These are phyloP conservation scores for Penicillium hordei DNA, from an alignment of 2,329 filamentous ascomycete species.

Conservation along the genomic window DNA sequence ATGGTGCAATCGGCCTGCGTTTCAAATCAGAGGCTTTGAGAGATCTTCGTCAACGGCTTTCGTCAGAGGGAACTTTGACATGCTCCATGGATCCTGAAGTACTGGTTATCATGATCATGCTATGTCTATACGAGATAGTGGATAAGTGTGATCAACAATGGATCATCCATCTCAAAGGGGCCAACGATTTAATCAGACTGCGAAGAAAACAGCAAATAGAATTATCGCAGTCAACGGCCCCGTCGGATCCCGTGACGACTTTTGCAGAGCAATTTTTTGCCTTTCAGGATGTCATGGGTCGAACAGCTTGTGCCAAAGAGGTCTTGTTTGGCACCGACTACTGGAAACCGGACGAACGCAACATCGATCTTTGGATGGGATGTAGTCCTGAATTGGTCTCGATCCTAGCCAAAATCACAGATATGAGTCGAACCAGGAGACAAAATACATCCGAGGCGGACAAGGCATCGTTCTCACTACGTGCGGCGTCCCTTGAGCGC, in stretches of 20 bases:
- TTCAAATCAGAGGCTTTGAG: conserved; percentile 40
- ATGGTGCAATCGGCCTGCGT: conserved; percentile 36
- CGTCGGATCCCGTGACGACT: conserved; percentile 31
- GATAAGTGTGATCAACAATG: conserved; percentile 48
- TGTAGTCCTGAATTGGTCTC: conserved; percentile 50
- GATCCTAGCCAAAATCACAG: conserved; percentile 50
- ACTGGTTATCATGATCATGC: conserved; percentile 47
- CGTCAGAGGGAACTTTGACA: conserved; percentile 27
- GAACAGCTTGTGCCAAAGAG: conserved; percentile 51
- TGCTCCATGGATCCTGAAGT: conserved; percentile 37
- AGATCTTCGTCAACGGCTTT: conserved; percentile 38
- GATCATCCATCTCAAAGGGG: conserved; percentile 51
- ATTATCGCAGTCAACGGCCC: conserved; percentile 10
- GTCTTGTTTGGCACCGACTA: conserved; percentile 51
- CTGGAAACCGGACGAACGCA: conserved; percentile 43
- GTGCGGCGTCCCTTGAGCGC: conserved; percentile 37
- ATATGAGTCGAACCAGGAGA: conserved; percentile 43
- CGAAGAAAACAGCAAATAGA: conserved; percentile 31
- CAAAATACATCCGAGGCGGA: conserved; percentile 27
- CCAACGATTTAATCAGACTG: conserved; percentile 48
- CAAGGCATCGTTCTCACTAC: conserved; percentile 29
- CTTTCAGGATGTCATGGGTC: conserved; percentile 54
- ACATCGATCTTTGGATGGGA: conserved; percentile 50
- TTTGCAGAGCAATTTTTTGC: conserved; percentile 52
- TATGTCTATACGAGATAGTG: conserved; percentile 49